Conservation (phyloP, 768 basidiomycete species). For the Scleroderma bovista region DNA sequence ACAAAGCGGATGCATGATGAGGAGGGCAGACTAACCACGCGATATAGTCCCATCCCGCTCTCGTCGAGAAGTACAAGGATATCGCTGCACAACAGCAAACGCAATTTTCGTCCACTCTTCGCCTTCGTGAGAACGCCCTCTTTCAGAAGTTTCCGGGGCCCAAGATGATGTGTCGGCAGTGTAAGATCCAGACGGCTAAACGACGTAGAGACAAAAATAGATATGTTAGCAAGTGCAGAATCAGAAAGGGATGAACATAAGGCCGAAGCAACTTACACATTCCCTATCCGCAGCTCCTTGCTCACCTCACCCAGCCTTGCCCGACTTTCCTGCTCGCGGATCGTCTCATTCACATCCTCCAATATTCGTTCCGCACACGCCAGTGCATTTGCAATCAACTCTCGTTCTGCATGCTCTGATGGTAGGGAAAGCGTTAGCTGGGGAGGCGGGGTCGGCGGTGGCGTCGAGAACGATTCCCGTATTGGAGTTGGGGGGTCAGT, state of each 20-base stretch:
- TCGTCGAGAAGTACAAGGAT: slow-evolving; percentile 84
- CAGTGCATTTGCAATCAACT: slow-evolving; percentile 49
- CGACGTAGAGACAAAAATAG: background rate
- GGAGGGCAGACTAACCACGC: slow-evolving; percentile 55
- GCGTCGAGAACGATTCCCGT: background rate
- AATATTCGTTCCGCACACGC: slow-evolving; percentile 68
- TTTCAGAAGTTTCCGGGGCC: slow-evolving; percentile 69
- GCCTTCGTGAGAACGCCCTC: slow-evolving; percentile 77
- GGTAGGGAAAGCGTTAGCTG: slow-evolving; percentile 1
- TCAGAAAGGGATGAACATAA: background rate
- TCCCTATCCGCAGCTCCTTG: slow-evolving; percentile 80
- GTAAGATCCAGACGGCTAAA: slow-evolving; percentile 85
- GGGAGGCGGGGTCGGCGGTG: background rate
- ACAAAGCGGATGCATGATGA: background rate
- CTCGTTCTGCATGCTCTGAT: slow-evolving; percentile 43
- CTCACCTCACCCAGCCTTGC: slow-evolving; percentile 75
- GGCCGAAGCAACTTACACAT: slow-evolving; percentile 50
- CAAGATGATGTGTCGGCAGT: slow-evolving; percentile 81
- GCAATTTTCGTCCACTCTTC: slow-evolving; percentile 76
- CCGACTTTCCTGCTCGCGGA: slow-evolving; percentile 75
- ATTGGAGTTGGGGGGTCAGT: slow-evolving; percentile 47
- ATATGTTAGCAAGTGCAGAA: background rate
- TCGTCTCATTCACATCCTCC: slow-evolving; percentile 79
- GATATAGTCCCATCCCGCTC: slow-evolving; percentile 61
- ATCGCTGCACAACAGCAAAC: slow-evolving; percentile 82